Conservation (phyloP, 2,329 filamentous ascomycete species). For the Ilyonectria robusta region DNA sequence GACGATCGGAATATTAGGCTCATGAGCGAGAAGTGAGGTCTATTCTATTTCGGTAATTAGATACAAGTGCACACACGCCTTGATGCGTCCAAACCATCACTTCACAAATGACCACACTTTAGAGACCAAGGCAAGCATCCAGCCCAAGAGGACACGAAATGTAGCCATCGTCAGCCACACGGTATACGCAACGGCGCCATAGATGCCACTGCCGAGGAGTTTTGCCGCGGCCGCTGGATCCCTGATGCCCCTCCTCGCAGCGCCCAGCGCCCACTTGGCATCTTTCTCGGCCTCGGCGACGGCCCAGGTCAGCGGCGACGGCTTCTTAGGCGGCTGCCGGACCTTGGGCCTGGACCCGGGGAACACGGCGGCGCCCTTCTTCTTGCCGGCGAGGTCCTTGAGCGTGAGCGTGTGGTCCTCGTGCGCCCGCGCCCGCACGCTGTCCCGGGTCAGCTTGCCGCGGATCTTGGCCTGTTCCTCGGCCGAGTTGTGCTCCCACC, state of each 20-base stretch:
- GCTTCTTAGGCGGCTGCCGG: constrained; percentile 35
- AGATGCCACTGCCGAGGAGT: constrained; percentile 28
- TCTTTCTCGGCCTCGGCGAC: constrained; percentile 37
- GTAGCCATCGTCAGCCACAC: neutral
- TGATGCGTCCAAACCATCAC: too few species aligned
- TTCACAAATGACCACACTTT: neutral
- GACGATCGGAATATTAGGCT: too few species aligned
- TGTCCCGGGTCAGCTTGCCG: constrained; percentile 46
- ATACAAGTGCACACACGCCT: too few species aligned
- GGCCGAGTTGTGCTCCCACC: constrained; percentile 70
- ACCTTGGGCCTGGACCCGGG: constrained; percentile 46
- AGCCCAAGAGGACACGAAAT: neutral
- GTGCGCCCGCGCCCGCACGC: constrained; percentile 44
- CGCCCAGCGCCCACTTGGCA: constrained; percentile 35
- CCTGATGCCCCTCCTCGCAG: constrained; percentile 33
- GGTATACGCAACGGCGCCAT: constrained; percentile 12
- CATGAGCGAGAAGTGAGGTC: too few species aligned
- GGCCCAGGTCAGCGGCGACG: constrained; percentile 44
- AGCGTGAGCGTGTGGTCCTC: constrained; percentile 48
- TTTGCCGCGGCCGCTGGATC: constrained; percentile 34
- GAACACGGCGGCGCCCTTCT: constrained; percentile 45
- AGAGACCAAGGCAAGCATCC: neutral
- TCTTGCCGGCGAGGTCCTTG: constrained; percentile 43
- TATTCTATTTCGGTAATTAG: too few species aligned
- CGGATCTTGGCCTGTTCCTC: constrained; percentile 42